Evolutionary conservation across 2,329 filamentous ascomycete genomes (phyloP).

Genomic region (Trichothecium sympodiale): DNA sequence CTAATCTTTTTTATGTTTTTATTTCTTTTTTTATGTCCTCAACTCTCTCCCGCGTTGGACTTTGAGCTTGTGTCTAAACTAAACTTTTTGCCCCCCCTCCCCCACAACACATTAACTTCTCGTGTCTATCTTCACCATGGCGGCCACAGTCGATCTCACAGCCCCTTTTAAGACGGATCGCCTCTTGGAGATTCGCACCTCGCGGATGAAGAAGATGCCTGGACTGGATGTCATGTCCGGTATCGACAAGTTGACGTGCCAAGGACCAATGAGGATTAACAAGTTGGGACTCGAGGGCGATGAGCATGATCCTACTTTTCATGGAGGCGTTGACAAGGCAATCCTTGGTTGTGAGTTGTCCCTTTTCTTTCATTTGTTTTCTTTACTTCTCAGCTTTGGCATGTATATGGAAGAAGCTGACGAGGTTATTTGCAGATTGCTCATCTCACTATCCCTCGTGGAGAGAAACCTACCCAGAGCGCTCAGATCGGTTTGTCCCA

Average conservation of each 20-base stretch:
- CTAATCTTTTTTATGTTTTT: too few relatives aligned
- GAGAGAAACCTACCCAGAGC: slow-evolving; percentile 39
- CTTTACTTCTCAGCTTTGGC: too few relatives aligned
- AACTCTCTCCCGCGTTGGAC: too few relatives aligned
- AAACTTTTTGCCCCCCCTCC: too few relatives aligned
- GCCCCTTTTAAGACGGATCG: slow-evolving; percentile 34
- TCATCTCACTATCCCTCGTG: slow-evolving; percentile 46
- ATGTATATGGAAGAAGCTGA: too few relatives aligned
- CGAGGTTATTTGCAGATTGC: slow-evolving; percentile 45
- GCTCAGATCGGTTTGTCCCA: slow-evolving; percentile 37
- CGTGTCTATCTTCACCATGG: too few relatives aligned
- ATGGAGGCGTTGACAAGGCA: slow-evolving; percentile 53
- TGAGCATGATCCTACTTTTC: slow-evolving; percentile 50
- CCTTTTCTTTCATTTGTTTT: not conserved
- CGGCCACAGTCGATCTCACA: slow-evolving; percentile 10
- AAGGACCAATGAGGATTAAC: slow-evolving; percentile 32
- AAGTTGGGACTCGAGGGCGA: slow-evolving; percentile 44
- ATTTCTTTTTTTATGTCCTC: too few relatives aligned
- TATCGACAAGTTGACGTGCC: slow-evolving; percentile 40
- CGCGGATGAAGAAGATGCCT: slow-evolving; percentile 42
- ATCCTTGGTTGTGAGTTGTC: slow-evolving; percentile 40
- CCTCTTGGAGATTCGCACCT: slow-evolving; percentile 45
- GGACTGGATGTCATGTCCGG: slow-evolving; percentile 40
- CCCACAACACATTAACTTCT: too few relatives aligned
- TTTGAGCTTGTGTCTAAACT: too few relatives aligned